Evolutionary conservation across 2,329 filamentous ascomycete genomes (phyloP).

Genomic region (Aspergillus pseudoglaucus): DNA sequence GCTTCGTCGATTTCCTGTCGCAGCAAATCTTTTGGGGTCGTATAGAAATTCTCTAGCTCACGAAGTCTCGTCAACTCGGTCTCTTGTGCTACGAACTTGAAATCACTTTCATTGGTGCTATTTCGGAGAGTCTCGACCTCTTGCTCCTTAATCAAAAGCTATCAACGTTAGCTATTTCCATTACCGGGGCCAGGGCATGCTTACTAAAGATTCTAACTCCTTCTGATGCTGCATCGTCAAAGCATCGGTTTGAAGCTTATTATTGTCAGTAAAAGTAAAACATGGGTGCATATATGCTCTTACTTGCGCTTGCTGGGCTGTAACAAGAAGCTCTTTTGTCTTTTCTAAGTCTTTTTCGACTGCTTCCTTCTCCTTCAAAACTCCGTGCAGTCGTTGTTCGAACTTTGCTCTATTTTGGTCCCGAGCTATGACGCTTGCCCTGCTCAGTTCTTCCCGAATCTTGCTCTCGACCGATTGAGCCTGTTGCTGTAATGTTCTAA

Average conservation of each 20-base stretch:
- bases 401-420: conserved; percentile 22
- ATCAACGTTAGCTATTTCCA: conserved; percentile 8
- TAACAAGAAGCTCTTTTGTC: conserved; percentile 15
- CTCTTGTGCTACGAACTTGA: conserved; percentile 9
- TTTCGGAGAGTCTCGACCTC: conserved; percentile 14
- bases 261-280: conserved; percentile 7
- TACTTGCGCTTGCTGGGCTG: conserved; percentile 20
- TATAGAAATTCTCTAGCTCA: conserved; percentile 11
- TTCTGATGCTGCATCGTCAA: conserved; percentile 6
- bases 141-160: conserved; percentile 16
- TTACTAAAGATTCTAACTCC: conserved; percentile 15
- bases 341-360: conserved; percentile 13
- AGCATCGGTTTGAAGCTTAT: conserved; percentile 14
- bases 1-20: conserved; percentile 15
- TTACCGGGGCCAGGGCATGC: background rate
- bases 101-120: conserved; percentile 7
- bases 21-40: conserved; percentile 12
- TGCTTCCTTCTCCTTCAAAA: conserved; percentile 20
- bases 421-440: conserved; percentile 23
- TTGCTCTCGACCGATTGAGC: conserved; percentile 15
- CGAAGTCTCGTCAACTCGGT: conserved; percentile 16
- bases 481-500: conserved; percentile 14
- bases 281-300: background rate
- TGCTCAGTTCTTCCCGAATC: conserved; percentile 25
- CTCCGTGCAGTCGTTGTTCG: conserved; percentile 22